Evolutionary conservation across 129 eudicot genomes (phyloP), one percentile per base, ranked within the genome.

Genomic region (Gnaphalium uliginosum): DNA sequence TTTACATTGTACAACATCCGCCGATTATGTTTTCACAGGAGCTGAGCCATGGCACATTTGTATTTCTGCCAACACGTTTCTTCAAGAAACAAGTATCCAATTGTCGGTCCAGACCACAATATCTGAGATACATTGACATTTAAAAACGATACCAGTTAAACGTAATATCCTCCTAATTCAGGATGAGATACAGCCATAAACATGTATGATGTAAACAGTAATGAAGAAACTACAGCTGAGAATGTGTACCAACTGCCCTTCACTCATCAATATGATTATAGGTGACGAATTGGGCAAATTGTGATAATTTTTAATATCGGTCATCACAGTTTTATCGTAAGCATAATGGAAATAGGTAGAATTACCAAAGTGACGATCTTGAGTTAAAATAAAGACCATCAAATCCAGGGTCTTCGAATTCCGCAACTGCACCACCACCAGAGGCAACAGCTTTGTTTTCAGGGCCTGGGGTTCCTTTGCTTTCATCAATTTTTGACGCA

Each of bases 311-410:
- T 14, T 15, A 27, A 62, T 13, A 62, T 30, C 8, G n/a, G 33
- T 62, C 66, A 25, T 5, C 6, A 22, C 6, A 15, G 33, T 72
- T 56, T 53, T 8, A 73, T 58, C 68, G 35, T 60, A 14, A 59
- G 10, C 22, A 50, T 54, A 58, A 35, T 51, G 27, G 43, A 5
- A 24, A 68, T 76, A 73, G 46, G 50, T 27, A 73, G 71, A 57
- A 18, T 83, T 90, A 93, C 98, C 98, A 93, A 50, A 93, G 83
- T 35, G 85, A 88, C 4, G 98, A 93, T 76, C 93, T 83, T 78
- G 79, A 66, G 24, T 64, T 71, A 54, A 65, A 71, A 46, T 73
- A 79, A 66, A 83, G 79, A 68, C 69, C 48, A 76, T 57, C 88
- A 56, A 21, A 29, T 46, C 74, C 96, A 53, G 39, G 22, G 66